A percentile compares a stretch with the other conserved stretches of the same genome.
These are phyloP conservation scores for Pelargonium myrrhifolium DNA, from an alignment of 441 rosid genomes.

Conservation along the genomic window DNA sequence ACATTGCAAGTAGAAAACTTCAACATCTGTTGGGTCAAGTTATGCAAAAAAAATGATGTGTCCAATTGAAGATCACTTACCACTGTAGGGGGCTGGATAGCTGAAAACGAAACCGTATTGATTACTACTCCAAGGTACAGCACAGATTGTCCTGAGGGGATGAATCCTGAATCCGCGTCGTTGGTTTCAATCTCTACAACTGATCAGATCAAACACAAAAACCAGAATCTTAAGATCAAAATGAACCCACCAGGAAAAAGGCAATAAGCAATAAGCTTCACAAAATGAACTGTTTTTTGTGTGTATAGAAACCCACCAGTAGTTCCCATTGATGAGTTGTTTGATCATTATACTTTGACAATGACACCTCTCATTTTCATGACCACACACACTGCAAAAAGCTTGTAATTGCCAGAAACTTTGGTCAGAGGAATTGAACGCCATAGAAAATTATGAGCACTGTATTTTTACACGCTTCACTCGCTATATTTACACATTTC, in stretches of 20 bases:
- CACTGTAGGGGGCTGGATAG: background rate
- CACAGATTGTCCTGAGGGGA: conserved; percentile 28
- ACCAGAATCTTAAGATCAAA: background rate
- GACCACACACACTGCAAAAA: background rate
- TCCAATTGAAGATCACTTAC: background rate
- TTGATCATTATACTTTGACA: too few species aligned
- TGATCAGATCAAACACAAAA: background rate
- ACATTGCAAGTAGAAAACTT: too few species aligned
- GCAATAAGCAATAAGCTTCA: too few species aligned
- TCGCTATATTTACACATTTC: too few species aligned
- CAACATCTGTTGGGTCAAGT: too few species aligned
- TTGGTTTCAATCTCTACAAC: background rate
- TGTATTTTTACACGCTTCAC: background rate
- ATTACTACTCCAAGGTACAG: background rate
- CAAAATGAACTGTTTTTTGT: too few species aligned
- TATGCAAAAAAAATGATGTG: background rate
- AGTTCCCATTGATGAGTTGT: too few species aligned
- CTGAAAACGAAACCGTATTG: background rate
- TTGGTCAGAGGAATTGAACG: background rate
- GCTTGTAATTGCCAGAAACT: background rate
- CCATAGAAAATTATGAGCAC: background rate
- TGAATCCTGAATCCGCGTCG: conserved; percentile 18
- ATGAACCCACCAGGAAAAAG: background rate
- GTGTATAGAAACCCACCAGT: too few species aligned
- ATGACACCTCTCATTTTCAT: background rate